These are phyloP conservation scores for Crotalaria pallida DNA, from an alignment of 306 rosid genomes.

Conservation along the genomic window DNA sequence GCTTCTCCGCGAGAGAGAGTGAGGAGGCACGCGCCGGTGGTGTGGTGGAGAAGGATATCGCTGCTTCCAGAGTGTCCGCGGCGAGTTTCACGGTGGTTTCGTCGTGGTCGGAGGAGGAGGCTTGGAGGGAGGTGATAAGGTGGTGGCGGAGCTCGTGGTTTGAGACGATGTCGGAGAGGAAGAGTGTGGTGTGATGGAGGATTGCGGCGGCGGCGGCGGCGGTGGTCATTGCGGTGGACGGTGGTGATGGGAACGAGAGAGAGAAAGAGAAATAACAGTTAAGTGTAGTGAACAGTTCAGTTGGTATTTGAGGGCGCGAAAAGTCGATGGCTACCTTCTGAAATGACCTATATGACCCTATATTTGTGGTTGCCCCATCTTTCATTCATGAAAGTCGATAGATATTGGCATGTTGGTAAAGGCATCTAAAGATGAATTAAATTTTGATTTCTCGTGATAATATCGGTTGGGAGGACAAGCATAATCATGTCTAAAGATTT, in stretches of 20 bases:
- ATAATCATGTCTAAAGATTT: too few relatives aligned
- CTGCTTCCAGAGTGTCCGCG: slow-evolving; percentile 48
- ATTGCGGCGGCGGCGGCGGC: slow-evolving; percentile 34
- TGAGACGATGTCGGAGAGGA: slow-evolving; percentile 39
- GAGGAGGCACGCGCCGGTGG: slow-evolving; percentile 44
- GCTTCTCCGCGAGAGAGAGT: slow-evolving; percentile 56
- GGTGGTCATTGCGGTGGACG: neutral
- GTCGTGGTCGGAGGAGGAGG: neutral
- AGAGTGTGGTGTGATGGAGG: slow-evolving; percentile 43
- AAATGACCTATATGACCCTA: slow-evolving; percentile 21
- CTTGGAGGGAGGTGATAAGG: slow-evolving; percentile 38
- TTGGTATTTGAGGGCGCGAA: slow-evolving; percentile 17
- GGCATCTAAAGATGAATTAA: too few relatives aligned
- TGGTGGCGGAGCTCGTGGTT: slow-evolving; percentile 47
- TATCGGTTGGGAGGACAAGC: too few relatives aligned
- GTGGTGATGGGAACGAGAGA: neutral
- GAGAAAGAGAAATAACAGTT: slow-evolving; percentile 27
- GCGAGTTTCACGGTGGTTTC: slow-evolving; percentile 49
- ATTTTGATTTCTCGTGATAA: too few relatives aligned
- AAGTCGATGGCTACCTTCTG: slow-evolving; percentile 31
- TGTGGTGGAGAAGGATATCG: slow-evolving; percentile 32
- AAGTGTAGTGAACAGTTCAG: neutral
- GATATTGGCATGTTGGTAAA: too few relatives aligned
- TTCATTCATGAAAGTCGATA: too few relatives aligned
- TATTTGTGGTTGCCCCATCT: too few relatives aligned